phyloP scores from a whole-genome alignment of 2,329 filamentous ascomycete species.

The Penicillium sclerotiorum region DNA sequence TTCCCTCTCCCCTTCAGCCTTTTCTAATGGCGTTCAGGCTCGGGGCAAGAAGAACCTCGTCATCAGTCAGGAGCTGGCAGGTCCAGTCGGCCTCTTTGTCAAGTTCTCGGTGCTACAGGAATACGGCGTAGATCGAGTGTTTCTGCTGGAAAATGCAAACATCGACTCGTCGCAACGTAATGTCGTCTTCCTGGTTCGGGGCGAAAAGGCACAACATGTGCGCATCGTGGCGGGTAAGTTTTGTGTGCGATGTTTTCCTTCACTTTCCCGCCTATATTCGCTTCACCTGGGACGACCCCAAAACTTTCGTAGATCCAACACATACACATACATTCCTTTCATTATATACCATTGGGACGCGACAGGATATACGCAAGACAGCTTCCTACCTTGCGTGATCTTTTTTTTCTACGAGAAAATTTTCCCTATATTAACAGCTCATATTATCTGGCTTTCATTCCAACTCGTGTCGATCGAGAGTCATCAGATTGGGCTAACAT shows the following conservation, averaged over 20 bases:
- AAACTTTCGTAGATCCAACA: too few relatives aligned
- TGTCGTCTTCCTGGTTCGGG: slow-evolving; percentile 88
- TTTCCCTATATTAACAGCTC: slow-evolving; percentile 55
- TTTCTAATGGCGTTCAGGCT: slow-evolving; percentile 62
- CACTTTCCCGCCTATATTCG: neutral
- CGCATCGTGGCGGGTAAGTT: slow-evolving; percentile 85
- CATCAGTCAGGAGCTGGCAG: slow-evolving; percentile 86
- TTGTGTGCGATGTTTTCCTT: slow-evolving; percentile 5
- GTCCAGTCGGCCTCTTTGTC: slow-evolving; percentile 85
- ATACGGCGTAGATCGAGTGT: slow-evolving; percentile 97
- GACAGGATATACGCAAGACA: slow-evolving; percentile 61
- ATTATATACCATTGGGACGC: slow-evolving; percentile 47
- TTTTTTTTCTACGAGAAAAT: slow-evolving; percentile 50
- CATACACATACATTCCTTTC: neutral
- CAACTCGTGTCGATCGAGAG: slow-evolving; percentile 43
- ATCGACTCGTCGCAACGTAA: slow-evolving; percentile 93
- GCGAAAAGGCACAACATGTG: slow-evolving; percentile 83
- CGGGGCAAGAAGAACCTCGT: slow-evolving; percentile 98
- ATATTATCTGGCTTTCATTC: slow-evolving; percentile 49
- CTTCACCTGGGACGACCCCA: too few relatives aligned
- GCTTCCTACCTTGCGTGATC: slow-evolving; percentile 56
- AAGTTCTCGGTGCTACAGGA: slow-evolving; percentile 95
- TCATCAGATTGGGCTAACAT: slow-evolving; percentile 64
- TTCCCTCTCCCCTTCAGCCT: slow-evolving; percentile 15
- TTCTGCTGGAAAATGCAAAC: slow-evolving; percentile 94